These are phyloP conservation scores for Plectosphaerella sp. DNA, from an alignment of 2,329 filamentous ascomycete genomes.

Conservation along the genomic window DNA sequence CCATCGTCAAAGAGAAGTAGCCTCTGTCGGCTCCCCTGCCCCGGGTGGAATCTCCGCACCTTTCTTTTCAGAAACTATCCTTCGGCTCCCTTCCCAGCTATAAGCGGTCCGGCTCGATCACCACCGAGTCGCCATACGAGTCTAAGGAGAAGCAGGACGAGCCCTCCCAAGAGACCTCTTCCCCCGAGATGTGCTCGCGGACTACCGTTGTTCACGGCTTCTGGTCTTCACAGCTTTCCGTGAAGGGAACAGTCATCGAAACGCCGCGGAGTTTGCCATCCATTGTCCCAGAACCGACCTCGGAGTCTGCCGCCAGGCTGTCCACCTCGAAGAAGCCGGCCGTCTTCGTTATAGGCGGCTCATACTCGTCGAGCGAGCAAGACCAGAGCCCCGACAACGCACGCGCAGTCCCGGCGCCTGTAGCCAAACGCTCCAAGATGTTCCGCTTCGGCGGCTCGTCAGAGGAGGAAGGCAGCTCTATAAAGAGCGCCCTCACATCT, in stretches of 20 bases:
- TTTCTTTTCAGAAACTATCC: constrained; percentile 44
- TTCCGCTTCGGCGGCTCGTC: constrained; percentile 57
- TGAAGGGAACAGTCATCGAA: constrained; percentile 40
- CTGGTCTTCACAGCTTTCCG: constrained; percentile 65
- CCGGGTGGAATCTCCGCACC: constrained; percentile 26
- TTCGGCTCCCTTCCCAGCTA: constrained; percentile 22
- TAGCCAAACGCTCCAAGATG: constrained; percentile 29
- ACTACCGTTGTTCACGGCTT: constrained; percentile 79
- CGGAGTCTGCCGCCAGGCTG: constrained; percentile 56
- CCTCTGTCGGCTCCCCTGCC: constrained; percentile 54
- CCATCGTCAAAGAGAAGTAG: constrained; percentile 85
- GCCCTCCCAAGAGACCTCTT: constrained; percentile 24
- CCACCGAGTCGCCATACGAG: constrained; percentile 49
- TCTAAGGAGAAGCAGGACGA: constrained; percentile 51
- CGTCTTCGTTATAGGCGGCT: constrained; percentile 71
- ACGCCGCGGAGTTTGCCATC: constrained; percentile 43
- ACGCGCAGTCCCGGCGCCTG: constrained; percentile 25
- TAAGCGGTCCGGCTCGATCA: constrained; percentile 38
- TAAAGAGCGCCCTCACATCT: constrained; percentile 49
- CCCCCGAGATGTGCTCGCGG: constrained; percentile 46
- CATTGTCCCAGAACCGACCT: constrained; percentile 59
- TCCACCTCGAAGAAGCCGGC: constrained; percentile 62
- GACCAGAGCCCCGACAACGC: constrained; percentile 44
- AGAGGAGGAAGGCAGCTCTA: constrained; percentile 76
- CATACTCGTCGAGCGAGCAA: constrained; percentile 67